Percentiles rank a stretch among this genome's conserved stretches.
Evolutionary conservation across 1,284 basidiomycete species (phyloP).

Genomic region (Rhizopogon hawkerae): DNA sequence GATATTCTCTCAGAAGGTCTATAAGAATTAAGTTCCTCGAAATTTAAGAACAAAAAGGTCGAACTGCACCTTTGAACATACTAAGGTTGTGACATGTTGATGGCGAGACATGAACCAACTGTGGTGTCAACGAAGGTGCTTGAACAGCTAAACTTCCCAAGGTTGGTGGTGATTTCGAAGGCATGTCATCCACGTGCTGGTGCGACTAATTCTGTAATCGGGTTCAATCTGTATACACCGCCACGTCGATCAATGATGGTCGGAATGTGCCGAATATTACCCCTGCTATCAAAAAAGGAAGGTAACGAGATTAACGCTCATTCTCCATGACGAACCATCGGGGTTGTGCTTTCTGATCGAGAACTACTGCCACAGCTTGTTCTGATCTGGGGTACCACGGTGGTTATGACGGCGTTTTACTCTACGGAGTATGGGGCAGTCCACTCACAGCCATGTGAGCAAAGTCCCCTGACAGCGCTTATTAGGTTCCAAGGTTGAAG

Average conservation of each 20-base stretch:
- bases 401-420: constrained; percentile 3
- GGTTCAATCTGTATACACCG: background rate
- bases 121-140: constrained; percentile 48
- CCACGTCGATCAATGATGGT: constrained; percentile 3
- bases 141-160: constrained; percentile 65
- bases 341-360: background rate
- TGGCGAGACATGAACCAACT: constrained; percentile 56
- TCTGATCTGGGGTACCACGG: background rate
- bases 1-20: constrained; percentile 83
- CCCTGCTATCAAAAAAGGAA: background rate
- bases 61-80: constrained; percentile 68
- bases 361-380: background rate
- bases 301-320: background rate
- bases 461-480: background rate
- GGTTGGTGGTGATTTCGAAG: constrained; percentile 42
- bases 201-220: constrained; percentile 13
- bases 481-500: background rate
- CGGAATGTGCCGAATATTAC: background rate
- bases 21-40: constrained; percentile 13
- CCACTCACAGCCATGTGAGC: background rate
- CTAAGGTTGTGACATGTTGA: constrained; percentile 73
- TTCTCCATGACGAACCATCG: background rate
- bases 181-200: constrained; percentile 31
- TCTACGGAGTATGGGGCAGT: background rate
- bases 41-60: constrained; percentile 7